Percentiles rank a stretch among this genome's conserved stretches.
phyloP scores from a whole-genome alignment of 768 basidiomycete genomes.

The Rhizopogon sp. region DNA sequence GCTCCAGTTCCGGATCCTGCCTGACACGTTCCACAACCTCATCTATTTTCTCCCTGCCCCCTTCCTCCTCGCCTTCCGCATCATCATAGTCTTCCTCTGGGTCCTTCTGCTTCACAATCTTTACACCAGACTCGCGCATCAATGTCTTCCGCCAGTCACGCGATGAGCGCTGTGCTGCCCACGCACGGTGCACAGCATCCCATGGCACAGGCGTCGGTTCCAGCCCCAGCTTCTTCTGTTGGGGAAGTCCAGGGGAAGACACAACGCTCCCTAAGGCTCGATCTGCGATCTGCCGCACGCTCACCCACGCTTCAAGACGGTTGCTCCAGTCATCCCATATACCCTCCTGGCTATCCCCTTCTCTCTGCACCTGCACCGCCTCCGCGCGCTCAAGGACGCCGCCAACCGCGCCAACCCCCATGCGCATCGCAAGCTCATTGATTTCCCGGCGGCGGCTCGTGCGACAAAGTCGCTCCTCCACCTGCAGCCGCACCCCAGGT shows the following conservation, averaged over 20 bases:
- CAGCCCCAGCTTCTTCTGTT: slow-evolving; percentile 6
- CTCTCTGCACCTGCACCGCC: slow-evolving; percentile 4
- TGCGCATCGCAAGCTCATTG: slow-evolving; percentile 79
- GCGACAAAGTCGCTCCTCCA: slow-evolving; percentile 51
- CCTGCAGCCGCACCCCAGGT: slow-evolving; percentile 51
- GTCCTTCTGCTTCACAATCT: slow-evolving; percentile 30
- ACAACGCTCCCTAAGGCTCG: slow-evolving; percentile 67
- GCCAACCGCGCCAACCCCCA: slow-evolving; percentile 74
- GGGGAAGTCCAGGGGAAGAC: slow-evolving; percentile 19
- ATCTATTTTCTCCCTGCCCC: slow-evolving; percentile 36
- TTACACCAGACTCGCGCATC: slow-evolving; percentile 46
- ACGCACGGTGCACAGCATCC: slow-evolving; percentile 61
- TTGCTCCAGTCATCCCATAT: slow-evolving; percentile 68
- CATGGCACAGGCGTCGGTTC: slow-evolving; percentile 63
- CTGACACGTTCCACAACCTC: slow-evolving; percentile 75
- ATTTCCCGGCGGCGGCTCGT: slow-evolving; percentile 64
- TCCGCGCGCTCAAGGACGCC: slow-evolving; percentile 46
- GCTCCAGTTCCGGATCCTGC: slow-evolving; percentile 69
- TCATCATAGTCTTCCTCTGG: slow-evolving; percentile 26
- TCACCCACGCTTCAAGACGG: slow-evolving; percentile 62
- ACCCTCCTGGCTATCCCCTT: slow-evolving; percentile 1
- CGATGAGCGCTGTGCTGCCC: slow-evolving; percentile 51
- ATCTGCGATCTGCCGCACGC: slow-evolving; percentile 70
- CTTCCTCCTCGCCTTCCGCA: slow-evolving; percentile 27
- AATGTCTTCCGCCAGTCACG: slow-evolving; percentile 53